Evolutionary conservation across 2,329 filamentous ascomycete species (phyloP), one percentile per base, ranked within the genome.

Genomic region (Amphichorda felina): DNA sequence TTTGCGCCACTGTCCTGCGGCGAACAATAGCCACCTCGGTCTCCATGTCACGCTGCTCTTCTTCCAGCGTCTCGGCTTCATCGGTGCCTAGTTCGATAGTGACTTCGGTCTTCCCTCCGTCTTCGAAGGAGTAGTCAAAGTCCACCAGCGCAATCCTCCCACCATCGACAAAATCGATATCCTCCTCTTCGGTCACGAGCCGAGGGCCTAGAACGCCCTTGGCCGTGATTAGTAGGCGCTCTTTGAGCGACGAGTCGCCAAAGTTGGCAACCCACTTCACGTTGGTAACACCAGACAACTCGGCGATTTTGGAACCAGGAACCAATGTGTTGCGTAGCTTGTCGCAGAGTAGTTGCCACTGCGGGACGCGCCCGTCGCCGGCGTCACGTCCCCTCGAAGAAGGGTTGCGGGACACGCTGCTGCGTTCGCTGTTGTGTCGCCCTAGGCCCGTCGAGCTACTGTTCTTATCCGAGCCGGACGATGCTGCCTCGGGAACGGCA

Each of bases 21-120:
- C 83, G 72, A 34, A 85, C 81, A 45, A 89, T 75, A 42, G 83
- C 84, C 15, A 91, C 82, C 52, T 88, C 83, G 2, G 78, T 75
- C 38, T 80, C 83, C 38, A 89, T 64, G 45, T 85, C 82, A 16
- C 80, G 74, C 42, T 72, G 70, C 47, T 84, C 80, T 50, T 89
- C 84, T 45, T 79, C 74, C 14, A 91, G 59, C 0, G 75, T 60
- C 50, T 86, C 82, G 1, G 82, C 75, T 33, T 78, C 66, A 17
- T 70, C 70, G 22, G 77, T 75, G 9, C 84, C 84, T 18, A 89
- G 75, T 49, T 89, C 83, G 35, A 91, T 79, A 2, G 68, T 77
- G 29, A 83, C 56, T 40, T 81, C 71, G 1, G 56, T 59, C 38
- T 66, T 64, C 30, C 57, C 53, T 4, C 79, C 80, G 49, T 82